Evolutionary conservation across 176 grass and related monocot genomes (phyloP).

Genomic region (Eragrostis nindensis): DNA sequence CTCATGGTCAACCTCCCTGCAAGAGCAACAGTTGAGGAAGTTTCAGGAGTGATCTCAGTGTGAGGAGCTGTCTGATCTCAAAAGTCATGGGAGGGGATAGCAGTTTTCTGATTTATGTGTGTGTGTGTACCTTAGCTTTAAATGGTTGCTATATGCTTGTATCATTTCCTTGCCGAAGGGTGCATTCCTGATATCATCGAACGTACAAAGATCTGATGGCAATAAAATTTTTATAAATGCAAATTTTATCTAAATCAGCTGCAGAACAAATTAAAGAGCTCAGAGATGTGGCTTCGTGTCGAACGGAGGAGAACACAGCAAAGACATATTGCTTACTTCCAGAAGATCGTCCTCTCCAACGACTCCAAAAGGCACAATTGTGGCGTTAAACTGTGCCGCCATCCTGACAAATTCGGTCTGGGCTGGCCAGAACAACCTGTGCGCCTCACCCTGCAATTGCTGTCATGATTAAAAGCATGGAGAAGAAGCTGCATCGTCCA

Average conservation of each 20-base stretch:
- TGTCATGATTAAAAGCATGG: too few relatives aligned
- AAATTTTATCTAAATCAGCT: background rate
- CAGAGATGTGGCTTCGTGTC: background rate
- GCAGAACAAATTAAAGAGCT: background rate
- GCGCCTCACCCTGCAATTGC: conserved; percentile 56
- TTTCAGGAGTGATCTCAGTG: background rate
- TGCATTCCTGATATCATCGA: conserved; percentile 53
- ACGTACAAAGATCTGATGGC: conserved; percentile 48
- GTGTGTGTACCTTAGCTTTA: conserved; percentile 56
- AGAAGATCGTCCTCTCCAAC: conserved; percentile 73
- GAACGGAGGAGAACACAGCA: background rate
- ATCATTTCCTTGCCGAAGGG: conserved; percentile 64
- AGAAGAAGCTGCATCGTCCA: background rate
- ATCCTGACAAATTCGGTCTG: conserved; percentile 67
- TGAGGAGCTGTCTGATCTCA: background rate
- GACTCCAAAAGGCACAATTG: conserved; percentile 68
- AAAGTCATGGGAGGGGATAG: background rate
- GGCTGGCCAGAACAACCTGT: conserved; percentile 64
- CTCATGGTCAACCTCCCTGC: conserved; percentile 56
- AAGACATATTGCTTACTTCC: conserved; percentile 41
- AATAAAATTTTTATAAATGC: background rate
- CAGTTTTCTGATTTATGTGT: background rate
- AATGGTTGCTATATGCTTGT: conserved; percentile 52
- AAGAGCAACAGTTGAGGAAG: background rate
- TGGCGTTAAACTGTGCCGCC: conserved; percentile 64